phyloP scores from a whole-genome alignment of 495 filamentous ascomycete species.

The Trichoderma gamsii region DNA sequence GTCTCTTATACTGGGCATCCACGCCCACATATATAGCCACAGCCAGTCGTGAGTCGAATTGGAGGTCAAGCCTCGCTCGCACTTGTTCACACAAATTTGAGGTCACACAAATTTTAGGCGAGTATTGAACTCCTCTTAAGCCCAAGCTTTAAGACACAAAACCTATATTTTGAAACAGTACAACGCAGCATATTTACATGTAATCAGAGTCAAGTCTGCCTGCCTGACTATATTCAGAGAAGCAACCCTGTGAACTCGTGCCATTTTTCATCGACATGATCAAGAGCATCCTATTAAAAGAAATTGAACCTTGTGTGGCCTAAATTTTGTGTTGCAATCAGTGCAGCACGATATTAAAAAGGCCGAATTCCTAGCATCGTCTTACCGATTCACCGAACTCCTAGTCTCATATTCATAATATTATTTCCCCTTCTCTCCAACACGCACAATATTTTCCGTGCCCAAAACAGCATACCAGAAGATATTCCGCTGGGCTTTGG shows the following conservation, averaged over 20 bases:
- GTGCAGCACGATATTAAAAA: neutral
- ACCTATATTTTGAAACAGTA: no score
- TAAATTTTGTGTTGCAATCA: neutral
- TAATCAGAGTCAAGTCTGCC: neutral
- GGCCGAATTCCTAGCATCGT: neutral
- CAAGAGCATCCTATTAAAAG: neutral
- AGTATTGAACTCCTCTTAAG: no score
- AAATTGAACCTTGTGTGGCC: neutral
- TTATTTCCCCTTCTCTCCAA: neutral
- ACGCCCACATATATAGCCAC: neutral
- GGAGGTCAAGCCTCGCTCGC: no score
- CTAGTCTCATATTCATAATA: neutral
- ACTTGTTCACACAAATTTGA: no score
- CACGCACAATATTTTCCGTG: neutral
- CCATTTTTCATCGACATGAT: neutral
- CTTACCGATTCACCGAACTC: neutral
- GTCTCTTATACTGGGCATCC: no score
- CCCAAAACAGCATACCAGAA: conserved; percentile 9
- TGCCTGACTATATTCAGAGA: neutral
- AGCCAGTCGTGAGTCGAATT: neutral
- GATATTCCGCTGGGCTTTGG: conserved; percentile 4
- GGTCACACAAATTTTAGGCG: no score
- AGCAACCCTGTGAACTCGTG: neutral
- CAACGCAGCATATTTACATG: no score
- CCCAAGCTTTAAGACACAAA: no score